Conservation (phyloP, 257 asterid genomes). For the Solanum infundibuliforme region DNA sequence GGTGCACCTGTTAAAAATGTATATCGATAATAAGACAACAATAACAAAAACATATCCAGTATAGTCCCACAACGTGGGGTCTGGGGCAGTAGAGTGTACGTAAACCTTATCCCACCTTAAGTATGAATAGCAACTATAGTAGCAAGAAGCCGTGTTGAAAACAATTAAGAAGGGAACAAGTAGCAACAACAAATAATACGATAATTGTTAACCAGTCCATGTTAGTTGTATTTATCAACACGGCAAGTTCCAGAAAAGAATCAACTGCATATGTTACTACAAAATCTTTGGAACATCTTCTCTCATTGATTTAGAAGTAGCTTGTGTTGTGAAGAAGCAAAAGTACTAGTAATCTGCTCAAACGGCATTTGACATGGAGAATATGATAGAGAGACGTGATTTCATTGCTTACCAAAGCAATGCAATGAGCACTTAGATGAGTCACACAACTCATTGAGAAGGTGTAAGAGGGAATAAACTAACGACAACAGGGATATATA, state of each 20-base stretch:
- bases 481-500: neutral
- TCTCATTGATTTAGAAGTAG: neutral
- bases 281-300: neutral
- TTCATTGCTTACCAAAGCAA: neutral
- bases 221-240: neutral
- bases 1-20: slow-evolving; percentile 37
- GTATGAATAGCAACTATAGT: neutral
- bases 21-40: neutral
- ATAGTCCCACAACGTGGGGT: neutral
- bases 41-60: neutral
- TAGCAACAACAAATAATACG: neutral
- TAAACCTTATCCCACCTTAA: neutral
- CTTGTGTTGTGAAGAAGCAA: neutral
- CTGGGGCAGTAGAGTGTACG: neutral
- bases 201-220: neutral
- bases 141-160: neutral
- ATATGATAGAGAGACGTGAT: neutral
- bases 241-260: neutral
- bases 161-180: neutral
- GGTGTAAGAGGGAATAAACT: neutral
- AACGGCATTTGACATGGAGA: neutral
- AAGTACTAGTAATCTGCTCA: neutral
- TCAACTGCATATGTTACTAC: neutral
- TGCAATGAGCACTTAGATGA: neutral
- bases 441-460: neutral